Base-by-base conservation (phyloP, 106 monocot genomes). In the Dendrobium nobile region DNA sequence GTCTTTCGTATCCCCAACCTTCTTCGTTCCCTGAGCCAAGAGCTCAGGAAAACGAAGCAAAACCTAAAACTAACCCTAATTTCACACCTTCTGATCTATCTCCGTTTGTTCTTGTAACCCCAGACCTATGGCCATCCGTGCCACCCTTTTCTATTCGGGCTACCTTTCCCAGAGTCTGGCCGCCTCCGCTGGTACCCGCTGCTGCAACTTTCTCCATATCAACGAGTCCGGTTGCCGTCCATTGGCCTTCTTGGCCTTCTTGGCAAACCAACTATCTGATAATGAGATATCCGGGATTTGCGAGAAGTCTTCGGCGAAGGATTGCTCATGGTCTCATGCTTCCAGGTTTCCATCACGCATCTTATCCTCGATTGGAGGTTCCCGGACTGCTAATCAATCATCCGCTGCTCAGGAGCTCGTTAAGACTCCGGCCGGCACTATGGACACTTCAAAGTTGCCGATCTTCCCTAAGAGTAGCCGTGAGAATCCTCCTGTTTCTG, bases 101-200 rank as follows among this genome's bases (percentile, higher is more conserved):
- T 74, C 76, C 22, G 85, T 27, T 13, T 73, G 42, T 78, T 79
- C 24, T 3, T 87, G 15, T 37, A 51, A 11, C 9, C 51, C 10
- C 75, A 7, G 26, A 51, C 45, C 24, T 0, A 99, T 99, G 98
- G 92, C 99, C 79, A 88, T 95, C 77, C 83, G 93, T 22, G 72
- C 79, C 79, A 90, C 95, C 83, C 19, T 98, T 58, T 89, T 94
- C 55, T 85, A 85, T 85, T 98, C 99, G 28, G 83, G 85, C 54
- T 91, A 88, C 84, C 43, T 93, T 18, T 88, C 92, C 31, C 92
- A 95, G 42, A 84, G 40, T 79, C 58, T 92, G 79, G 89, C 87
- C 79, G 79, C 89, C 51, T 87, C 90, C 47, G 84, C 82, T 73
- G 82, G 80, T 64, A 5, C 64, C 17, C 90, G 90, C 27, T 87